Conservation (phyloP, 768 basidiomycete genomes). For the Boletellus ananas region DNA sequence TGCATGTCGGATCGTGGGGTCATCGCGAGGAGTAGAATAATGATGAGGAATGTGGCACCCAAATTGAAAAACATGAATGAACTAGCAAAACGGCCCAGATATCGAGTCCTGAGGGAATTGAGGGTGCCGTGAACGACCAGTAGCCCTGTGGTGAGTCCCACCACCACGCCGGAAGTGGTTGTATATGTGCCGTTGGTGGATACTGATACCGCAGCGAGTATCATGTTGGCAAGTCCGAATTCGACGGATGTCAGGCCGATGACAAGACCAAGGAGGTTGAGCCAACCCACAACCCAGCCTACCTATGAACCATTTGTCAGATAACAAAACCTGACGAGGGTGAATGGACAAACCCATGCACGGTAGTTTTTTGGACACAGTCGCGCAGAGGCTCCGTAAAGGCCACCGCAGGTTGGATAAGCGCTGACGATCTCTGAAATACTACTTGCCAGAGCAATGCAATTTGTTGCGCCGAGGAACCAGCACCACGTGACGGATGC, state of each 20-base stretch:
- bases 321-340: not conserved
- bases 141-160: slow-evolving; percentile 39
- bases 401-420: slow-evolving; percentile 29
- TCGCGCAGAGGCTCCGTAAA: slow-evolving; percentile 75
- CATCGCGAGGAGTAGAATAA: slow-evolving; percentile 40
- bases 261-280: slow-evolving; percentile 25
- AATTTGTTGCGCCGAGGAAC: slow-evolving; percentile 28
- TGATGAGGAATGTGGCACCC: slow-evolving; percentile 38
- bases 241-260: slow-evolving; percentile 32
- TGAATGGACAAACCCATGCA: slow-evolving; percentile 45
- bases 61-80: slow-evolving; percentile 46
- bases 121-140: slow-evolving; percentile 40
- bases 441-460: slow-evolving; percentile 28
- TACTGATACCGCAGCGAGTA: slow-evolving; percentile 27
- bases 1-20: slow-evolving; percentile 54
- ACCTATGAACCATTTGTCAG: slow-evolving; percentile 13
- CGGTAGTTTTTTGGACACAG: slow-evolving; percentile 62
- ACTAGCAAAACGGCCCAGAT: slow-evolving; percentile 31
- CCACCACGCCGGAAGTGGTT: slow-evolving; percentile 37
- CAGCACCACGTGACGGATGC: slow-evolving; percentile 37
- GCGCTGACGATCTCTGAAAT: slow-evolving; percentile 31
- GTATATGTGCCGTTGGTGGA: slow-evolving; percentile 30
- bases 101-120: slow-evolving; percentile 42
- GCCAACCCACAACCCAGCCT: slow-evolving; percentile 34
- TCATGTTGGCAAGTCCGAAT: slow-evolving; percentile 36